These are phyloP conservation scores for Chrysoporthe austroafricana DNA, from an alignment of 2,329 filamentous ascomycete genomes.

Conservation along the genomic window DNA sequence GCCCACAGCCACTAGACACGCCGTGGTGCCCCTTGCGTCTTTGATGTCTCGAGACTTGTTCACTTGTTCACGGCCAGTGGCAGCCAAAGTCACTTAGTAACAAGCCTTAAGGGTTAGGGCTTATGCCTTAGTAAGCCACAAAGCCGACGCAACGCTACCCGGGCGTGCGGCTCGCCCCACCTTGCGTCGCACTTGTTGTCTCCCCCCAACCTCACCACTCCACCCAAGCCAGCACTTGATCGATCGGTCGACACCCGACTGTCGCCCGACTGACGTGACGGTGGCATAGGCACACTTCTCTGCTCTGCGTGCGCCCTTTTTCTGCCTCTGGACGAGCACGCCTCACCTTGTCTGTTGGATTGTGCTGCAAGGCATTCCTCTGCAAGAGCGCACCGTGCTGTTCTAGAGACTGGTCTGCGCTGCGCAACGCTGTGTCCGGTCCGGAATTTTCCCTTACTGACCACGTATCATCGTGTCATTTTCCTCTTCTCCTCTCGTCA, in stretches of 20 bases:
- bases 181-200: background rate
- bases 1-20: background rate
- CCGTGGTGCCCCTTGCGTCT: background rate
- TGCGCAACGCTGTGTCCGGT: background rate
- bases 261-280: conserved; percentile 24
- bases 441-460: conserved; percentile 17
- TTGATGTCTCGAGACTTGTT: background rate
- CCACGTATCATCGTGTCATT: conserved; percentile 7
- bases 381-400: conserved; percentile 12
- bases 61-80: background rate
- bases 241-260: conserved; percentile 19
- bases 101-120: conserved; percentile 14
- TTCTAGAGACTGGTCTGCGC: conserved; percentile 16
- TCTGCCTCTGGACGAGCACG: conserved; percentile 12
- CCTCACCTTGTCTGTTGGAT: background rate
- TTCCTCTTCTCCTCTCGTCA: conserved; percentile 35
- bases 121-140: conserved; percentile 22
- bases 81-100: background rate
- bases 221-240: conserved; percentile 4
- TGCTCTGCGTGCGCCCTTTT: conserved; percentile 8
- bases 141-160: background rate
- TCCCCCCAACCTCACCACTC: conserved; percentile 12
- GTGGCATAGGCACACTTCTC: conserved; percentile 10
- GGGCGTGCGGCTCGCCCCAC: conserved; percentile 11
- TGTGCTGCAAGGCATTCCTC: conserved; percentile 17